phyloP scores from a whole-genome alignment of 495 filamentous ascomycete species.

The Cladorrhinum samala region DNA sequence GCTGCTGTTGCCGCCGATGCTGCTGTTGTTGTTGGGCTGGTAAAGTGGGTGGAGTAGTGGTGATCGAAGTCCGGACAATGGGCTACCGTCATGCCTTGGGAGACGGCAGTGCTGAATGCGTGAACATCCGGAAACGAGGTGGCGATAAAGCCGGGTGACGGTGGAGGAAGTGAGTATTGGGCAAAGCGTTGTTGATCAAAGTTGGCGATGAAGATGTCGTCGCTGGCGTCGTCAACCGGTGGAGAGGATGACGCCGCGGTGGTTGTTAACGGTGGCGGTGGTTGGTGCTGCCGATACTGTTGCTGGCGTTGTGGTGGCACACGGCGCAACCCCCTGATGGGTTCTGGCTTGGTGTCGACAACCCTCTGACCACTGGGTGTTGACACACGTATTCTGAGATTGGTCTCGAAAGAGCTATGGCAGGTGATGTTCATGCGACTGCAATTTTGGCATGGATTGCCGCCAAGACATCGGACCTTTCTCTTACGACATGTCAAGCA shows the following conservation, averaged over 20 bases:
- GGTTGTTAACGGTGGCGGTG: neutral
- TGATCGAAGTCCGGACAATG: too few relatives aligned
- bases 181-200: neutral
- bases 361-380: constrained; percentile 24
- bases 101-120: too few relatives aligned
- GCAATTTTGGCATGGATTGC: constrained; percentile 31
- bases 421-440: constrained; percentile 30
- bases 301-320: neutral
- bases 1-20: too few relatives aligned
- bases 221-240: neutral
- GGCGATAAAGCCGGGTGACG: too few relatives aligned
- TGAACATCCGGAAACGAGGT: too few relatives aligned
- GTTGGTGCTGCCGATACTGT: neutral
- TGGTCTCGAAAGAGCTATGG: constrained; percentile 32
- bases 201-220: neutral
- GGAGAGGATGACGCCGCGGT: neutral
- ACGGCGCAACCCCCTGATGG: constrained; percentile 3
- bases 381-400: constrained; percentile 26
- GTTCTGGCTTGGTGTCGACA: constrained; percentile 13
- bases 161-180: too few relatives aligned
- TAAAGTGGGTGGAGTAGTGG: too few relatives aligned
- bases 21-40: too few relatives aligned
- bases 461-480: constrained; percentile 32
- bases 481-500: constrained; percentile 34
- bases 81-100: too few relatives aligned